Conservation (phyloP, 257 asterid species). For the Salvia rosmarinus region DNA sequence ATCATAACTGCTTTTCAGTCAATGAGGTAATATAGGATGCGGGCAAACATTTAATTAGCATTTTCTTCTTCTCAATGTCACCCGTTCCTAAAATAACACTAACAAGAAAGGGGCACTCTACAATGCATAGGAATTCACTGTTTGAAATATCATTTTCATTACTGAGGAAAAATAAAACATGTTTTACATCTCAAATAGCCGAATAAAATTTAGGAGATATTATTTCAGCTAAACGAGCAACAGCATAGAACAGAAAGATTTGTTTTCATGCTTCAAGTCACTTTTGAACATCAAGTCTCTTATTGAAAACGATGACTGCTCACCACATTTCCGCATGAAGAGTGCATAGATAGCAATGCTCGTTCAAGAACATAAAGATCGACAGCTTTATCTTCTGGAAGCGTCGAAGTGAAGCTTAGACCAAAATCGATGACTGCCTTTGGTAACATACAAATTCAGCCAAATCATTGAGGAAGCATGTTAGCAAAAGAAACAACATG, state of each 20-base stretch:
- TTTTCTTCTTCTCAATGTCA: not conserved
- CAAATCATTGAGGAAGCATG: slow-evolving; percentile 1
- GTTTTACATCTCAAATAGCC: not conserved
- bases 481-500: not conserved
- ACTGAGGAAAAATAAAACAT: not conserved
- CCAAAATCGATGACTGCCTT: slow-evolving; percentile 96
- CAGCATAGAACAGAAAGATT: not conserved
- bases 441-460: slow-evolving; percentile 16
- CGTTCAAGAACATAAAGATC: slow-evolving; percentile 95
- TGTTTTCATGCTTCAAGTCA: not conserved
- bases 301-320: slow-evolving; percentile 31
- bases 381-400: slow-evolving; percentile 97
- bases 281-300: slow-evolving; percentile 12
- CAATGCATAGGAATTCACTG: not conserved
- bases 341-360: slow-evolving; percentile 93
- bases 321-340: slow-evolving; percentile 97
- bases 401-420: slow-evolving; percentile 85
- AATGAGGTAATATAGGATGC: not conserved
- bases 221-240: slow-evolving; percentile 11
- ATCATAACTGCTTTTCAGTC: not conserved
- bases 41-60: not conserved
- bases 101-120: not conserved
- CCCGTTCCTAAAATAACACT: not conserved
- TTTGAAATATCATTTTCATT: slow-evolving; percentile 1
- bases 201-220: not conserved